These are phyloP conservation scores for Cytidiella melzeri DNA, from an alignment of 768 basidiomycete genomes.

Conservation along the genomic window DNA sequence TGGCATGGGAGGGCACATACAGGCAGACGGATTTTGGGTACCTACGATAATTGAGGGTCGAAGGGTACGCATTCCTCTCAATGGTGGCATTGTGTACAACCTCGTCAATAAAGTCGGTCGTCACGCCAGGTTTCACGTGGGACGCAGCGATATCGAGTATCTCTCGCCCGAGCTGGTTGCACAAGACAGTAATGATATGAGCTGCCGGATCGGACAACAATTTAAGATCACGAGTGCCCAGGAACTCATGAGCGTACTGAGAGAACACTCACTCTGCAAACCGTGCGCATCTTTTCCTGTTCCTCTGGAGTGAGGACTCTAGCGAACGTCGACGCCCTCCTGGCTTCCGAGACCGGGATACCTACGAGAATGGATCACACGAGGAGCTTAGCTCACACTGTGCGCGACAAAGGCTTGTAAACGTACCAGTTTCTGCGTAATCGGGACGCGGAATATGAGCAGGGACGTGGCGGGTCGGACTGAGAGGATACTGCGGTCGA, in stretches of 20 bases:
- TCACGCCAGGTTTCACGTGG: conserved; percentile 82
- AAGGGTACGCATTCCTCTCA: conserved; percentile 89
- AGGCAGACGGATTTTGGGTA: conserved; percentile 98
- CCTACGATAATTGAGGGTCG: conserved; percentile 83
- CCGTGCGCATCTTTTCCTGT: conserved; percentile 84
- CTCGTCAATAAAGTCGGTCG: conserved; percentile 91
- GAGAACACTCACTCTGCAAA: conserved; percentile 60
- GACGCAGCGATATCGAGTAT: conserved; percentile 92
- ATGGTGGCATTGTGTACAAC: conserved; percentile 91
- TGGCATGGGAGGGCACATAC: conserved; percentile 38
- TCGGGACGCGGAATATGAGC: conserved; percentile 83
- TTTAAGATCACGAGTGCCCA: conserved; percentile 8
- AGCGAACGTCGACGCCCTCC: conserved; percentile 52
- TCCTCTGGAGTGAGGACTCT: conserved; percentile 65
- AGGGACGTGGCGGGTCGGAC: conserved; percentile 69
- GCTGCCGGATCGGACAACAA: conserved; percentile 1
- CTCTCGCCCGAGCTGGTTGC: conserved; percentile 72
- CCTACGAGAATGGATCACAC: conserved; percentile 33
- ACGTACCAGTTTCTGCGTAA: conserved; percentile 71
- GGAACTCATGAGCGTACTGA: conserved; percentile 2
- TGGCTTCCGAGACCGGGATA: conserved; percentile 52
- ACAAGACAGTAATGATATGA: conserved; percentile 8
- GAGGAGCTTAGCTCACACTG: conserved; percentile 22
- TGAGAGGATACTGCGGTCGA: conserved; percentile 85
- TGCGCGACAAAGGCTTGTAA: conserved; percentile 27